Percentiles rank a stretch among this genome's conserved stretches.
Evolutionary conservation across 495 filamentous ascomycete genomes (phyloP).

Genomic region (Trichoderma gamsii): DNA sequence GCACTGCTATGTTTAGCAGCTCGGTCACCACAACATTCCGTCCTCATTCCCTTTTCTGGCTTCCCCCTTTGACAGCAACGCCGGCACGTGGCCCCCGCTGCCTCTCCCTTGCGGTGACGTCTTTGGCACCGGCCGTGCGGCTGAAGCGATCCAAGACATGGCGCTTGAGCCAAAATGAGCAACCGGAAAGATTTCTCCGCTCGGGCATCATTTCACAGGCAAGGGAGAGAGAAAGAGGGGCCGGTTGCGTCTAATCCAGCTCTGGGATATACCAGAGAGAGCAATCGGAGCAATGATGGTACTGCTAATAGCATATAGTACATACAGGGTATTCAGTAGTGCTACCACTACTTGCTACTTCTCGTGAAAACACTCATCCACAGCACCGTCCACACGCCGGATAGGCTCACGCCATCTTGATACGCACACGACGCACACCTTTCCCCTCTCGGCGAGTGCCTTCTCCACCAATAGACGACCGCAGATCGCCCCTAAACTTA

Average conservation of each 20-base stretch:
- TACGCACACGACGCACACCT: neutral
- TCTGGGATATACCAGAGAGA: neutral
- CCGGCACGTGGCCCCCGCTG: conserved; percentile 9
- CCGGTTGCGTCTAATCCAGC: neutral
- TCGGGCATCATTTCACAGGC: neutral
- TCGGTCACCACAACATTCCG: neutral
- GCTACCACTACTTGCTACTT: neutral
- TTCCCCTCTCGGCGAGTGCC: neutral
- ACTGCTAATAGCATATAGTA: neutral
- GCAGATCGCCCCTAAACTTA: conserved; percentile 10
- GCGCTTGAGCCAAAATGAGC: neutral
- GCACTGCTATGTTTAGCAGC: conserved; percentile 6
- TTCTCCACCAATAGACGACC: neutral
- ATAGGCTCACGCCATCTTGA: neutral
- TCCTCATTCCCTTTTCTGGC: neutral
- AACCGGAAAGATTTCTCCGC: conserved; percentile 6
- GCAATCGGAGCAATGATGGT: too few species aligned
- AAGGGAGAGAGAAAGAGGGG: neutral
- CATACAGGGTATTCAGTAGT: neutral
- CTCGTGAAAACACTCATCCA: neutral
- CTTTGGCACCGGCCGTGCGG: neutral
- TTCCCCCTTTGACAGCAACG: neutral
- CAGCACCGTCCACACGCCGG: neutral
- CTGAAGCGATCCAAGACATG: conserved; percentile 8
- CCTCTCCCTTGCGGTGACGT: conserved; percentile 6